Evolutionary conservation across 352 stramenopile genomes (phyloP).

Genomic region (Phytophthora niederhauseri): DNA sequence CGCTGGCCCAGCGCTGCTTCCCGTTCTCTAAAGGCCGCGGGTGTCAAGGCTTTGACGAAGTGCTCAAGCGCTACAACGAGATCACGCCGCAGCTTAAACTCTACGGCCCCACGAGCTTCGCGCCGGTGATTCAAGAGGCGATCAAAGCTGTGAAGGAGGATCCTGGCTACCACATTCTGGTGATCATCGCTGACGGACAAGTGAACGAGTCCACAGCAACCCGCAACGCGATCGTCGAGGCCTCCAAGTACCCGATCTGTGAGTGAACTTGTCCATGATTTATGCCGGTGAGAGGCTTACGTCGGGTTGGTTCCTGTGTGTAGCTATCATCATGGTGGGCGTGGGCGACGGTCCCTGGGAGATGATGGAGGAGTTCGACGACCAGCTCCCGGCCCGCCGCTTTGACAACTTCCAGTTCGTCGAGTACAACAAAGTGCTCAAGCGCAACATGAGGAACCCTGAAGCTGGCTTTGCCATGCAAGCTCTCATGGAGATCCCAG

Average conservation of each 20-base stretch:
- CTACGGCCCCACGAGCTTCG: constrained; percentile 71
- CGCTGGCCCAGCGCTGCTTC: constrained; percentile 54
- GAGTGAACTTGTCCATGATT: constrained; percentile 13
- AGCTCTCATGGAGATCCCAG: constrained; percentile 82
- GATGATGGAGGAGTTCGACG: constrained; percentile 82
- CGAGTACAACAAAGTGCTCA: constrained; percentile 68
- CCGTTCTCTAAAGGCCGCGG: constrained; percentile 39
- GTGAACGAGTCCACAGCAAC: constrained; percentile 71
- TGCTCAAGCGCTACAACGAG: constrained; percentile 65
- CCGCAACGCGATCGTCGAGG: constrained; percentile 68
- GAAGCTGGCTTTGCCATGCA: constrained; percentile 75
- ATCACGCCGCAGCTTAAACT: constrained; percentile 62
- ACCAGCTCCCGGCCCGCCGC: constrained; percentile 54
- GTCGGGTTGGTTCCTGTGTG: background rate
- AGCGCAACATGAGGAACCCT: constrained; percentile 63
- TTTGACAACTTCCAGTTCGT: constrained; percentile 88
- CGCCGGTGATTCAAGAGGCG: constrained; percentile 62
- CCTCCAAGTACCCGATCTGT: constrained; percentile 78
- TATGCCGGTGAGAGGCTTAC: background rate
- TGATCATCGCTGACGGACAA: constrained; percentile 81
- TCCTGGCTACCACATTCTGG: constrained; percentile 74
- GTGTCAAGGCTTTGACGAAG: constrained; percentile 58
- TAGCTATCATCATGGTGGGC: constrained; percentile 62
- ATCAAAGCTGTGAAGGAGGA: constrained; percentile 55
- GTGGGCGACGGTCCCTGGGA: constrained; percentile 82